Conservation (phyloP, 129 eudicot species). For the Gnaphalium uliginosum region DNA sequence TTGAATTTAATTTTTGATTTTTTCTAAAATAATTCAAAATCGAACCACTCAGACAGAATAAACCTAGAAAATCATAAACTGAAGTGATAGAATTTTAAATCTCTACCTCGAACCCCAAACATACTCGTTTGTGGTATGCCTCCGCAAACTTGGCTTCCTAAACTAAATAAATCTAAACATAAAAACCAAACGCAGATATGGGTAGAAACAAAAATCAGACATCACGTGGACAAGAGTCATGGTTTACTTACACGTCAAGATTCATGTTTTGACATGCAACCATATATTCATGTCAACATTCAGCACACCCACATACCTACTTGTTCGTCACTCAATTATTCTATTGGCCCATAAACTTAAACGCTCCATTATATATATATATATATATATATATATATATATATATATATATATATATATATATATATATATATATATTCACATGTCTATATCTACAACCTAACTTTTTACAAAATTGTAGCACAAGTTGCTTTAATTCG, state of each 20-base stretch:
- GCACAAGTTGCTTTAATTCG: neutral
- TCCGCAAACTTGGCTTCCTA: neutral
- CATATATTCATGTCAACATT: neutral
- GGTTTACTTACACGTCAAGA: conserved; percentile 1
- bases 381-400: too few species aligned
- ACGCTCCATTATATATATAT: too few species aligned
- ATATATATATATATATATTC: neutral
- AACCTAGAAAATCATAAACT: too few species aligned
- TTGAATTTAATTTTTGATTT: too few species aligned
- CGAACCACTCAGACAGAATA: too few species aligned
- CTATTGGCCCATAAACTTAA: too few species aligned
- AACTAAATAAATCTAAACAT: neutral
- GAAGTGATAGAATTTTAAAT: too few species aligned
- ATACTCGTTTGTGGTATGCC: neutral
- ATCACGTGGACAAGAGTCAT: neutral
- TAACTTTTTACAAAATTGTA: neutral
- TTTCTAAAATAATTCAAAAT: too few species aligned
- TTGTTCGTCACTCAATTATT: neutral
- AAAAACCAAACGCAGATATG: neutral
- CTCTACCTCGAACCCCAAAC: neutral
- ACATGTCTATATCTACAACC: neutral
- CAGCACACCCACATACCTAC: neutral
- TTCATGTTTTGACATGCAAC: neutral
- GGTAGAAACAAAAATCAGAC: neutral
- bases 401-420: too few species aligned